These are phyloP conservation scores for Mucor piriformis DNA, from an alignment of 371 early-diverging fungal genomes.

Conservation along the genomic window DNA sequence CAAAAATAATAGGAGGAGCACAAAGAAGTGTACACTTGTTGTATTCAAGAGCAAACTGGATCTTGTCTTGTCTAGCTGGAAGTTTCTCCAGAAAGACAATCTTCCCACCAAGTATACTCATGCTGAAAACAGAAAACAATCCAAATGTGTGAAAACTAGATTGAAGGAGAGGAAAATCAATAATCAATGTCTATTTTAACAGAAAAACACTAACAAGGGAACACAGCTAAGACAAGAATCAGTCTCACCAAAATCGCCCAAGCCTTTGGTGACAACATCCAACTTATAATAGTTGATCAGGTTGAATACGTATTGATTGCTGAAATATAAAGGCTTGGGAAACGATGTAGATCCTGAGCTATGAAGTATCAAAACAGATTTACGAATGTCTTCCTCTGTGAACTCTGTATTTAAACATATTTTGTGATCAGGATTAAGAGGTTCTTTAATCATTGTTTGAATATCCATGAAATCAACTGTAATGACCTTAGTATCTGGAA, in stretches of 20 bases:
- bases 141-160: constrained; percentile 27
- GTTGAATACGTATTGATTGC: constrained; percentile 20
- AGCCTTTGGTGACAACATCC: not conserved
- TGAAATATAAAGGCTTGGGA: constrained; percentile 26
- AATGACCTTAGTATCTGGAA: constrained; percentile 4
- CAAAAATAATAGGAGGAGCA: constrained; percentile 16
- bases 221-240: constrained; percentile 8
- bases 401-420: constrained; percentile 2
- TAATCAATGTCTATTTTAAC: not conserved
- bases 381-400: constrained; percentile 12
- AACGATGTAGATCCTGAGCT: constrained; percentile 26
- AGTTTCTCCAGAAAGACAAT: constrained; percentile 13
- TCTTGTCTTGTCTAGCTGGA: constrained; percentile 11
- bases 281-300: not conserved
- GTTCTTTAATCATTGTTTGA: constrained; percentile 10
- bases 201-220: constrained; percentile 18
- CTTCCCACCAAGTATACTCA: constrained; percentile 11
- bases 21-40: constrained; percentile 9
- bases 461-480: constrained; percentile 11
- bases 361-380: constrained; percentile 21
- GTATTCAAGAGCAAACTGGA: constrained; percentile 1
- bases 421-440: constrained; percentile 9
- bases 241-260: not conserved
- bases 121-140: constrained; percentile 1
- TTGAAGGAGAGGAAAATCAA: not conserved